Evolutionary conservation across 345 rosid species (phyloP), one percentile per base, ranked within the genome.

Genomic region (Acer yangbiense): DNA sequence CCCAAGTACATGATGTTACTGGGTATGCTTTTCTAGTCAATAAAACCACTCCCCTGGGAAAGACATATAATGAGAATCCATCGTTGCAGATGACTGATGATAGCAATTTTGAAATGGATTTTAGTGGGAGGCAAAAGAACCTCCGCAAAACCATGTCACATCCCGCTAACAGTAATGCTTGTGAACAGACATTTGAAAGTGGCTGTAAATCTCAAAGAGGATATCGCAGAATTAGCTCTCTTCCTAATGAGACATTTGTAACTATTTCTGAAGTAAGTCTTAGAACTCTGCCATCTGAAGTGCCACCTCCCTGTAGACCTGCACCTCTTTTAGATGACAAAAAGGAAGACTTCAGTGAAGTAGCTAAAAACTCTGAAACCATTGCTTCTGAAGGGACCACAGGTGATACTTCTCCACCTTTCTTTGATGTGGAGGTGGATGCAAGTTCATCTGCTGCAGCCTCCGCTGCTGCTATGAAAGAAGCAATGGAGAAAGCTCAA

Each of bases 341-440:
- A 80, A 86, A 32, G 32, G 86, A 71, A 16, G 90, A 77, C 81
- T 75, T 80, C 50, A 69, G 76, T 69, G 71, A 81, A 76, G 70
- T 71, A 46, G 79, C 71, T 68, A 79, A 89, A 70, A 81, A 75
- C 77, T 76, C 83, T 83, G 72, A 85, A 74, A 77, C 75, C 66
- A 78, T 72, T n/a, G 82, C 82, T 74, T 78, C 89, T 32, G 89
- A 85, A 72, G 88, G 83, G 76, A 83, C 81, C 25, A 62, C 13
- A 0, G 87, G 77, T 71, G 90, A 85, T 69, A 62, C 79, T 79
- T 94, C 93, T 57, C 97, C 97, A 21, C 87, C 86, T 60, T 91
- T 83, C 85, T 92, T 90, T 86, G 99, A 96, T 82, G 97, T 94
- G n/a, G 98, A 92, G 89, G 89, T 90, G 68, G 99, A 94, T 90